These are phyloP conservation scores for Linum lewisii DNA, from an alignment of 345 rosid species.

Conservation along the genomic window DNA sequence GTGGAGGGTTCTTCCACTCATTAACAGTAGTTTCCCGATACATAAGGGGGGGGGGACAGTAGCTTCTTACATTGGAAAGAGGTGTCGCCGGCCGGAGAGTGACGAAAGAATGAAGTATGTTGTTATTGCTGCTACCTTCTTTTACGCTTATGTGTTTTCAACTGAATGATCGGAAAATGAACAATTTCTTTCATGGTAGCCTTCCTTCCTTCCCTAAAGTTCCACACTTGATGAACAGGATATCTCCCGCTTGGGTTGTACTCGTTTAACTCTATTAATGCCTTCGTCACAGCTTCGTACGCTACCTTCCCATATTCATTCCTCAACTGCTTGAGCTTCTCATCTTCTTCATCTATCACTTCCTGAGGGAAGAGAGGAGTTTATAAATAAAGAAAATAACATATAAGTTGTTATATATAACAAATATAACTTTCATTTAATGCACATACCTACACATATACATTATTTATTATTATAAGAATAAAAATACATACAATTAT, in stretches of 20 bases:
- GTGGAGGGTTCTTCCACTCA: too few relatives aligned
- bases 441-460: too few relatives aligned
- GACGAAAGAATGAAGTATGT: too few relatives aligned
- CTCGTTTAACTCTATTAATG: constrained; percentile 13
- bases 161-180: not conserved
- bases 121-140: not conserved
- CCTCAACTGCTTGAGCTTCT: constrained; percentile 7
- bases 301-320: constrained; percentile 4
- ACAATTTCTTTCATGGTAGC: constrained; percentile 11
- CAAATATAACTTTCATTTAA: constrained; percentile 10
- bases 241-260: constrained; percentile 14
- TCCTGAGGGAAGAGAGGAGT: too few relatives aligned
- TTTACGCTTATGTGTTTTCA: constrained; percentile 10
- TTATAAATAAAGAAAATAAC: too few relatives aligned
- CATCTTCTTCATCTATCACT: constrained; percentile 7
- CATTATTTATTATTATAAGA: too few relatives aligned
- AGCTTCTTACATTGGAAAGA: too few relatives aligned
- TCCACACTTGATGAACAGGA: constrained; percentile 10
- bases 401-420: too few relatives aligned
- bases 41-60: too few relatives aligned
- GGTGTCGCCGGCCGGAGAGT: too few relatives aligned
- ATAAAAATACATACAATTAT: too few relatives aligned
- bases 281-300: constrained; percentile 8
- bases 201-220: constrained; percentile 10
- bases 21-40: too few relatives aligned